phyloP scores from a whole-genome alignment of 1,284 basidiomycete species.

The Boletus coffeatus region DNA sequence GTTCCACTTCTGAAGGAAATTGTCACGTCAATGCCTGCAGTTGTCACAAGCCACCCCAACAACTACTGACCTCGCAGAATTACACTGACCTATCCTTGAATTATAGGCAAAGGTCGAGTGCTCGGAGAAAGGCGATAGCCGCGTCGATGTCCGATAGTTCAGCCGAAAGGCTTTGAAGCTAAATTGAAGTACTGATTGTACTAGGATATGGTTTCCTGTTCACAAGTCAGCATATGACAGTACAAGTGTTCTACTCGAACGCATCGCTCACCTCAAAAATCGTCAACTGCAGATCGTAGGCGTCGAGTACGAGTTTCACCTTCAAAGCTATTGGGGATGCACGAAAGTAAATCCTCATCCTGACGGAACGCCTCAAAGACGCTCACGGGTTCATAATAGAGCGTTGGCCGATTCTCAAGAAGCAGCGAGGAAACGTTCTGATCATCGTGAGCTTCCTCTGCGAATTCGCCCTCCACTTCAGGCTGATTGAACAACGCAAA shows the following conservation, averaged over 20 bases:
- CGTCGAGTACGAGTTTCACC: slow-evolving; percentile 61
- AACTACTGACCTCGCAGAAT: too few relatives aligned
- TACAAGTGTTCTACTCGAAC: not conserved
- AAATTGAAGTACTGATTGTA: too few relatives aligned
- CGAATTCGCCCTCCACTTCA: slow-evolving; percentile 21
- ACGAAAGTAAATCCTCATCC: slow-evolving; percentile 44
- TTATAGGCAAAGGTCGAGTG: too few relatives aligned
- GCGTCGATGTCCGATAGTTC: too few relatives aligned
- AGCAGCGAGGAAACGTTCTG: slow-evolving; percentile 35
- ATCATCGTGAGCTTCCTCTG: slow-evolving; percentile 18
- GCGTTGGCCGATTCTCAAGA: slow-evolving; percentile 53
- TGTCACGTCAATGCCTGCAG: too few relatives aligned
- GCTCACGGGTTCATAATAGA: slow-evolving; percentile 69
- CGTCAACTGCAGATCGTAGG: slow-evolving; percentile 56
- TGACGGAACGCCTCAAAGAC: slow-evolving; percentile 66
- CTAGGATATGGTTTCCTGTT: slow-evolving; percentile 41
- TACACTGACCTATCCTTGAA: too few relatives aligned
- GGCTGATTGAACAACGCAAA: slow-evolving; percentile 57
- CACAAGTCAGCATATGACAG: slow-evolving; percentile 6
- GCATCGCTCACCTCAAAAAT: slow-evolving; percentile 56
- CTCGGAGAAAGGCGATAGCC: too few relatives aligned
- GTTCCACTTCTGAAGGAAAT: too few relatives aligned
- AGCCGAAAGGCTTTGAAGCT: too few relatives aligned
- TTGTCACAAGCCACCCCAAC: too few relatives aligned
- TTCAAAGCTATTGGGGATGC: slow-evolving; percentile 42